These are phyloP conservation scores for Lantana camara DNA, from an alignment of 257 asterid genomes.

Conservation along the genomic window DNA sequence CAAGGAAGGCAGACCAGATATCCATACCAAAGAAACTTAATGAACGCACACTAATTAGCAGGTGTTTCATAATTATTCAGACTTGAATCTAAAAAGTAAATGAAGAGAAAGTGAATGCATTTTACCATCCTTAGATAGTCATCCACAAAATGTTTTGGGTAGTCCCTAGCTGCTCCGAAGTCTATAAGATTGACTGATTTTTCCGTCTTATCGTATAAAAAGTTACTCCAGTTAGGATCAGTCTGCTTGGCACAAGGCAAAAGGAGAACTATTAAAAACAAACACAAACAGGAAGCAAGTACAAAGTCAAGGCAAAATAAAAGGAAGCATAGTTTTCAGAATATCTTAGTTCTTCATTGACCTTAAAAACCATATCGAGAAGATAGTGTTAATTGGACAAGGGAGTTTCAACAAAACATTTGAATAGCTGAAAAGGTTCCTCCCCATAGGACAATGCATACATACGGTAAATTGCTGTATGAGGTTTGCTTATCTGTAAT, in stretches of 20 bases:
- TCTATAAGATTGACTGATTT: conserved; percentile 84
- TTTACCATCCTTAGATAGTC: conserved; percentile 88
- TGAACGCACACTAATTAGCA: not conserved
- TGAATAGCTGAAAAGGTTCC: too few species aligned
- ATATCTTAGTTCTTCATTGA: too few species aligned
- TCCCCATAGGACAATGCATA: too few species aligned
- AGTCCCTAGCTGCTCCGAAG: conserved; percentile 95
- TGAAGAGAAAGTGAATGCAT: conserved; percentile 13
- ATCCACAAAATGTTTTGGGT: conserved; percentile 79
- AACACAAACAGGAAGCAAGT: not conserved
- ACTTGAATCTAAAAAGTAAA: not conserved
- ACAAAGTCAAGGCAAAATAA: too few species aligned
- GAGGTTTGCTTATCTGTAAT: too few species aligned
- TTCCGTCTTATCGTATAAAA: conserved; percentile 61
- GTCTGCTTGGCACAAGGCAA: conserved; percentile 67
- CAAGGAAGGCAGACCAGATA: too few species aligned
- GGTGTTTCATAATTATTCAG: not conserved
- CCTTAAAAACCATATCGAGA: too few species aligned
- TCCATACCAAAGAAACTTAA: not conserved
- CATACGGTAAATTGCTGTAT: too few species aligned
- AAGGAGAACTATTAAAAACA: conserved; percentile 12
- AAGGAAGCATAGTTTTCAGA: too few species aligned
- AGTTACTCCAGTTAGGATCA: conserved; percentile 99
- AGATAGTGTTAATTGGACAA: too few species aligned
- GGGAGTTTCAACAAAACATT: too few species aligned